Conservation (phyloP, 2,329 filamentous ascomycete species). For the Cytospora piceae region DNA sequence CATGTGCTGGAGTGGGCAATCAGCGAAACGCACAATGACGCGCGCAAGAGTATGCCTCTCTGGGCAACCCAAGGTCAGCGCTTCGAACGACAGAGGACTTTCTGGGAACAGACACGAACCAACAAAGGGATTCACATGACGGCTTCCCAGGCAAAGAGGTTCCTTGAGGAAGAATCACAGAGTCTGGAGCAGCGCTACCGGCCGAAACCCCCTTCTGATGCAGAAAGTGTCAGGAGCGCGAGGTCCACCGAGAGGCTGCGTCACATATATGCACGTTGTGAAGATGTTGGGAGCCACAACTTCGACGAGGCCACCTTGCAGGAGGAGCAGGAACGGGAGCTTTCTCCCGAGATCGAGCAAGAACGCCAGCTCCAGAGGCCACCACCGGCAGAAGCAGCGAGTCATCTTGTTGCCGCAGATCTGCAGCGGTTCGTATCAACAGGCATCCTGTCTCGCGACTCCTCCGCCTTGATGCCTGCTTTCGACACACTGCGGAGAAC, state of each 20-base stretch:
- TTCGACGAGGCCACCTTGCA: conserved; percentile 47
- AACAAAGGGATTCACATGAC: conserved; percentile 30
- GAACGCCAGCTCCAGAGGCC: conserved; percentile 61
- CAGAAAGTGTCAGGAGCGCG: neutral
- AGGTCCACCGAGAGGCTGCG: neutral
- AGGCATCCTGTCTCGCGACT: conserved; percentile 39
- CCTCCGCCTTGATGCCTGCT: conserved; percentile 46
- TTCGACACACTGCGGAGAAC: conserved; percentile 49
- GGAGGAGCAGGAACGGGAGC: conserved; percentile 72
- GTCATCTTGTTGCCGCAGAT: conserved; percentile 49
- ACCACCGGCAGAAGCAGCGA: conserved; percentile 40
- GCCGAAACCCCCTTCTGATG: conserved; percentile 35
- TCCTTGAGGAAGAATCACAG: conserved; percentile 60
- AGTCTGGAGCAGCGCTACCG: conserved; percentile 57
- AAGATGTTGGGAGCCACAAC: conserved; percentile 40
- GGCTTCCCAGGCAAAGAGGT: conserved; percentile 40
- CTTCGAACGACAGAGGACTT: conserved; percentile 47
- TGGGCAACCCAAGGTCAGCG: conserved; percentile 65
- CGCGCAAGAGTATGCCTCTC: conserved; percentile 54
- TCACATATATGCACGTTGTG: conserved; percentile 37
- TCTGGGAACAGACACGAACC: conserved; percentile 33
- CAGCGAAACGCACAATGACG: conserved; percentile 56
- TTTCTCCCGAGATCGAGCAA: conserved; percentile 65
- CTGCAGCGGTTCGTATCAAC: conserved; percentile 45
- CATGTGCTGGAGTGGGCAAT: conserved; percentile 66